These are phyloP conservation scores for Albifimbria verrucaria DNA, from an alignment of 2,329 filamentous ascomycete genomes.

Conservation along the genomic window DNA sequence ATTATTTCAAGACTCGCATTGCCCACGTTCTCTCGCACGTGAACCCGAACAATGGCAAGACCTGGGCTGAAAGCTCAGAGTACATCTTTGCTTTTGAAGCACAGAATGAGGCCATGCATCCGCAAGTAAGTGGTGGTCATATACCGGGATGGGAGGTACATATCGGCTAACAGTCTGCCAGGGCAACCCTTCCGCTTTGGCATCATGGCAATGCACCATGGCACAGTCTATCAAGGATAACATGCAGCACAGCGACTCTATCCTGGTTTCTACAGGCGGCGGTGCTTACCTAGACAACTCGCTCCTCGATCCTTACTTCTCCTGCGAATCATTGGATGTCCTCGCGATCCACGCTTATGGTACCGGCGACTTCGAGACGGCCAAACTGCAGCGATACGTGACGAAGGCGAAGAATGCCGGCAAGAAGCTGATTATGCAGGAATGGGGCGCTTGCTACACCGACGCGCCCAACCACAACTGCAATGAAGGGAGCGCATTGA, in stretches of 20 bases:
- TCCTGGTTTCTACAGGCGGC: conserved; percentile 17
- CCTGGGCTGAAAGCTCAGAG: conserved; percentile 14
- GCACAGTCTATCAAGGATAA: conserved; percentile 17
- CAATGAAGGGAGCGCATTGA: conserved; percentile 10
- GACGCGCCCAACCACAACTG: conserved; percentile 23
- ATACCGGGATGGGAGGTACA: too few species aligned
- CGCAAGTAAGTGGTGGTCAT: conserved; percentile 12
- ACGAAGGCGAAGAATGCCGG: conserved; percentile 17
- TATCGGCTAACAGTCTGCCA: too few species aligned
- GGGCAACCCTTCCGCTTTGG: conserved; percentile 11
- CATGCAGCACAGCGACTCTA: conserved; percentile 9
- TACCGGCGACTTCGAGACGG: conserved; percentile 18
- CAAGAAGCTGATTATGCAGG: conserved; percentile 32
- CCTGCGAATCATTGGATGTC: conserved; percentile 8
- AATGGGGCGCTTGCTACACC: conserved; percentile 25
- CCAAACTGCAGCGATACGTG: conserved; percentile 18
- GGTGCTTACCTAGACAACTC: conserved; percentile 14
- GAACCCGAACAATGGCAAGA: conserved; percentile 10
- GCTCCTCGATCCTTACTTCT: conserved; percentile 12
- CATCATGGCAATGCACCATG: conserved; percentile 20
- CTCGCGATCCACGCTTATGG: conserved; percentile 24
- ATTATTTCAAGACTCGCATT: too few species aligned
- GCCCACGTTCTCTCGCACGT: too few species aligned
- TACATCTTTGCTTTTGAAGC: conserved; percentile 21
- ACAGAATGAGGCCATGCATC: conserved; percentile 19